Conservation (phyloP, 2,329 filamentous ascomycete species). For the Aureobasidium sp. region DNA sequence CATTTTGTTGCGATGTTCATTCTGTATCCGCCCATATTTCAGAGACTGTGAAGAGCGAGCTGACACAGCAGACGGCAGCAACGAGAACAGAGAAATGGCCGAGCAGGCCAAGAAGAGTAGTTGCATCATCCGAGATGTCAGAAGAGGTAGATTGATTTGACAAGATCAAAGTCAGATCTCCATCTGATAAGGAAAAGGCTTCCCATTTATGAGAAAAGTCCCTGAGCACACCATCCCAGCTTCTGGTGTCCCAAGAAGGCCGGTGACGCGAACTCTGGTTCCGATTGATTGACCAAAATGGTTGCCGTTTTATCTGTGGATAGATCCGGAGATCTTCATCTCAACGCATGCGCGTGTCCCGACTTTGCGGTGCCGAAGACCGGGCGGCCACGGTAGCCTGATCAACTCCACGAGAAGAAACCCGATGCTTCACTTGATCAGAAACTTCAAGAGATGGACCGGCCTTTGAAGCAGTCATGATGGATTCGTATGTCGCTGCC, state of each 20-base stretch:
- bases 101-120: neutral
- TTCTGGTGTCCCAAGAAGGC: neutral
- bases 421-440: too few species aligned
- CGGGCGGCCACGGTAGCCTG: too few species aligned
- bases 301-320: conserved; percentile 3
- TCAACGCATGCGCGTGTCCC: conserved; percentile 5
- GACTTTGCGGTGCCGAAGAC: neutral
- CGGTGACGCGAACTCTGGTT: neutral
- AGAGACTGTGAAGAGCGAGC: neutral
- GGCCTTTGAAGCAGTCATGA: neutral
- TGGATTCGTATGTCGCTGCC: neutral
- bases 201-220: neutral
- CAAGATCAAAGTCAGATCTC: neutral
- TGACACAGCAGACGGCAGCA: neutral
- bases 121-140: neutral
- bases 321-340: conserved; percentile 17
- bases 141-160: neutral
- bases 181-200: neutral
- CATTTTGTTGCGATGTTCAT: conserved; percentile 5
- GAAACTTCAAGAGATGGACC: too few species aligned
- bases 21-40: neutral
- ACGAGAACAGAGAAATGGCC: neutral
- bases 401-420: too few species aligned
- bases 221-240: neutral
- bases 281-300: neutral